Evolutionary conservation across 106 monocot genomes (phyloP), one percentile per base, ranked within the genome.

Genomic region (Dactylorhiza incarnata): DNA sequence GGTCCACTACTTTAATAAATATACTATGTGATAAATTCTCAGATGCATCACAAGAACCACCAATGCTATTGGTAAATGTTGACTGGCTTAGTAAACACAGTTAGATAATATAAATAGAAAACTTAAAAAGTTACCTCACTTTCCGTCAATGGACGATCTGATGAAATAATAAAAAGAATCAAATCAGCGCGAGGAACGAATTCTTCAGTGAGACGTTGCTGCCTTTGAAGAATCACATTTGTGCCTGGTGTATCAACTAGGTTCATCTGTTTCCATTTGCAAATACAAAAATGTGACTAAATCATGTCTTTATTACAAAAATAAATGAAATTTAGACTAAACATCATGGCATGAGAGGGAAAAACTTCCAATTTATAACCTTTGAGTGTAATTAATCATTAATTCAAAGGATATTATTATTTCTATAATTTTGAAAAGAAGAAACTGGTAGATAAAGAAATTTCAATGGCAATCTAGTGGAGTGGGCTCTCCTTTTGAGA

Each of bases 231-330:
- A 84, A 97, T 94, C 53, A 97, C 97, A 88, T 97, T 97, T 67
- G 97, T 97, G 56, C 97, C 97, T 55, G 97, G 97, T 71, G 97
- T 97, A 82, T 97, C 97, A 78, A 97, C 97, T 76, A 97, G 85
- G 82, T 91, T 97, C 94, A 97, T 97, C 97, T 97, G 94, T 75
- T 78, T 65, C 24, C 77, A 74, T 45, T 83, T 43, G 9, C 26
- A 48, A 78, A 15, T 20, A 66, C 23, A n/a, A 56, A 78, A 46
- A 56, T 15, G 19, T 20, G 47, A 56, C 44, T 24, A 46, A 9
- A 61, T 37, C 37, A 37, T 37, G 37, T 37, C 37, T 37, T 37
- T 37, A 65, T 29, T 65, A 29, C 11, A 65, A 65, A 65, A 65
- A 65, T n/a, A 65, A 65, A 0, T 26, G 13, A 65, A 58, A 25